A percentile compares a stretch with the other conserved stretches of the same genome.
Conservation (phyloP, 2,329 filamentous ascomycete species). For the Pseudopyrenochaeta lycopersici region DNA sequence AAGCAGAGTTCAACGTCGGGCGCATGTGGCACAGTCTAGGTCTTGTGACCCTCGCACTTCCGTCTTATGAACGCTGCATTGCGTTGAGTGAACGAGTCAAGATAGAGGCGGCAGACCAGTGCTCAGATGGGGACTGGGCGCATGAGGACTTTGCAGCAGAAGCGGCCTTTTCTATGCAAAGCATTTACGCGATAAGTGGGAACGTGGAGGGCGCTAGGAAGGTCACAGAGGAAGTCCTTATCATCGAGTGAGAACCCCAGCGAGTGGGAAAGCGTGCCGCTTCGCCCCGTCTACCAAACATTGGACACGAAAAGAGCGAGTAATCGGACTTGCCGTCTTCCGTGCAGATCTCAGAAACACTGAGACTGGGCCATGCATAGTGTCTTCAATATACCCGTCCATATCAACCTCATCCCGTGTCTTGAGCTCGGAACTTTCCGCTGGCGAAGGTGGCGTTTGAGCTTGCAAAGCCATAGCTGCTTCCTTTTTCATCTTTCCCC, state of each 20-base stretch:
- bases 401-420: no score
- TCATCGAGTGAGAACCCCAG: slow-evolving; percentile 45
- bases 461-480: no score
- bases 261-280: not conserved
- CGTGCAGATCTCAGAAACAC: no score
- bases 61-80: slow-evolving; percentile 73
- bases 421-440: no score
- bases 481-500: no score
- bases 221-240: slow-evolving; percentile 66
- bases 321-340: not conserved
- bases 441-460: no score
- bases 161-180: slow-evolving; percentile 78
- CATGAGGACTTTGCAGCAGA: slow-evolving; percentile 71
- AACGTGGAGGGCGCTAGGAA: slow-evolving; percentile 68
- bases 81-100: slow-evolving; percentile 57
- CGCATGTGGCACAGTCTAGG: slow-evolving; percentile 80
- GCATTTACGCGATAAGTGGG: slow-evolving; percentile 71
- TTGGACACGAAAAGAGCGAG: not conserved
- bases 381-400: no score
- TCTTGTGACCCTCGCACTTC: slow-evolving; percentile 74
- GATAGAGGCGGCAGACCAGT: slow-evolving; percentile 21
- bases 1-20: slow-evolving; percentile 84
- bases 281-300: not conserved
- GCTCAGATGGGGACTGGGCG: slow-evolving; percentile 47
- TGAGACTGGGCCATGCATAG: no score